Evolutionary conservation across 164 flowering plant genomes (phyloP), one percentile per base, ranked within the genome.

Genomic region (Magnolia changhungtana): DNA sequence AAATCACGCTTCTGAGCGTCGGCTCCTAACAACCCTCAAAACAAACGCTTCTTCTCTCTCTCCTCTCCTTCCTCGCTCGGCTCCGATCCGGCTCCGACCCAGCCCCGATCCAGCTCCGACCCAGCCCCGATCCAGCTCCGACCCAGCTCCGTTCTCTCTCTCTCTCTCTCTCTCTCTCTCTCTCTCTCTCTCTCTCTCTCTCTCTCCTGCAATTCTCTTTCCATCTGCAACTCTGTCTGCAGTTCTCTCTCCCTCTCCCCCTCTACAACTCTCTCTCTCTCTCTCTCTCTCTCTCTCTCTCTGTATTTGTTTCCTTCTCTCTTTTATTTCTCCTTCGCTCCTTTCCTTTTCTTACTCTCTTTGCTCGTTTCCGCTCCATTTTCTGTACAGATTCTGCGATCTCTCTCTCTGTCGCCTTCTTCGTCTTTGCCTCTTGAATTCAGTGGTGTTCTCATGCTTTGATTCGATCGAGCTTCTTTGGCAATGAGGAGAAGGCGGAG

Each of bases 31-130:
- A 55, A 16, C 61, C 61, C 61, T 55, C 61, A 11, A 55, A 55
- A 55, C 18, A 55, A 8, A 37, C 58, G 24, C 73, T 20, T 61
- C 65, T 63, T 78, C 75, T 69, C 63, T 27, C 74, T 75, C 63
- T 69, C 64, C 67, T 55, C 50, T 63, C 63, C 31, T 37, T 23
- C 61, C 78, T 76, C 84, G 79, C 82, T 84, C 87, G 89, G 89
- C 92, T 83, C 77, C 79, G 88, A 84, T 83, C 85, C 79, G 76
- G 85, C 88, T 83, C 87, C 82, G 78, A 49, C 55, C 45, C 45
- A 37, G 45, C 45, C 45, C 45, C 45, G 45, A 37, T 37, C 45
- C 50, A 69, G 61, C 75, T 81, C 79, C 77, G 75, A 72, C 78
- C 73, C 78, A 24, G 71, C 74, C 5, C 31, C 71, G 3, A 37